Evolutionary conservation across 2,329 filamentous ascomycete species (phyloP), one percentile per base, ranked within the genome.

Genomic region (Xylaria sp.): DNA sequence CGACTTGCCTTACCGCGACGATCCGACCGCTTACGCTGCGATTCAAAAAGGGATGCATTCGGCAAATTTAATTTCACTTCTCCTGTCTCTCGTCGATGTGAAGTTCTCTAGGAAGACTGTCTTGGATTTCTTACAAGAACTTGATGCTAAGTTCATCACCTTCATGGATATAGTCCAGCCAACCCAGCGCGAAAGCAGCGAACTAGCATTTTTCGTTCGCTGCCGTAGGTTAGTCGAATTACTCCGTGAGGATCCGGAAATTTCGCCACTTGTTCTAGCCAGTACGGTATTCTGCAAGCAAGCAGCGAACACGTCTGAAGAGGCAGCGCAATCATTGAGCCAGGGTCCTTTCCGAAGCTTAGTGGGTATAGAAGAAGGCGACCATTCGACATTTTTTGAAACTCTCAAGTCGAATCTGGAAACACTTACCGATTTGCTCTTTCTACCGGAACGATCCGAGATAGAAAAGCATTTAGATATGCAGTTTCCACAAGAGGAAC

Each of bases 41-140:
- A 59, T 68, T 5, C 57, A 57, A 37, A 59, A 50, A n/a, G 63
- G 61, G 13, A 56, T 63, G 18, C 58, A 46, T 59, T 66, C 59
- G 19, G 69, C 58, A 39, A 71, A 72, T 16, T 55, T 69, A n/a
- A 54, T 69, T 10, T 67, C 67, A 13, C 66, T 72, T 30, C 60
- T 69, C 10, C 48, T 60, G 37, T 62, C 55, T 23, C 61, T 68
- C 9, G 2, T 60, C 11, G 63, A 70, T 34, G 35, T 68, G 18
- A 57, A 35, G 37, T 7, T 56, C 10, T 58, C 59, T 13, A 63
- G 60, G 13, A 49, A 42, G 51, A 8, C 49, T 2, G 19, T 61
- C 3, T 44, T 59, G 4, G 51, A 57, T 13, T 57, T 70, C 49
- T 39, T 71, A 16, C 59, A 65, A 39, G 59, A 70, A 51, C 54